These are phyloP conservation scores for Arachnopeziza araneosa DNA, from an alignment of 2,329 filamentous ascomycete species.

Conservation along the genomic window DNA sequence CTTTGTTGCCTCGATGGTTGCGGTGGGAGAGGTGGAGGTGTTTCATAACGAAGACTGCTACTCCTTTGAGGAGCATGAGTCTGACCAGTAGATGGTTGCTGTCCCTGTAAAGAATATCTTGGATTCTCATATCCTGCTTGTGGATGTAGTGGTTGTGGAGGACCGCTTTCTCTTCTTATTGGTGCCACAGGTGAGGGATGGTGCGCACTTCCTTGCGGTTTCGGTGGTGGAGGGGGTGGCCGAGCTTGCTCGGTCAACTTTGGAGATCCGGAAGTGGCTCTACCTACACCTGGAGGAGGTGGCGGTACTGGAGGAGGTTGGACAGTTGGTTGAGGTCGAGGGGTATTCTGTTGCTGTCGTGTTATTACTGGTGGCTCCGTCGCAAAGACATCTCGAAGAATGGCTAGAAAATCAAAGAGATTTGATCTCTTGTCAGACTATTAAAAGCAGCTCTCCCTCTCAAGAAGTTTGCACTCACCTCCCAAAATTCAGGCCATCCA, in stretches of 20 bases:
- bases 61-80: constrained; percentile 28
- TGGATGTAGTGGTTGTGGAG: constrained; percentile 30
- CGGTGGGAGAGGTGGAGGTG: constrained; percentile 25
- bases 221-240: constrained; percentile 32
- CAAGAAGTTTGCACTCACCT: constrained; percentile 54
- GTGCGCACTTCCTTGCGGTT: constrained; percentile 19
- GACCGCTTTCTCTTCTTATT: constrained; percentile 23
- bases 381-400: constrained; percentile 81
- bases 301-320: constrained; percentile 66
- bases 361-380: constrained; percentile 91
- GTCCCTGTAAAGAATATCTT: constrained; percentile 20
- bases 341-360: constrained; percentile 49
- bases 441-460: not conserved
- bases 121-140: constrained; percentile 14
- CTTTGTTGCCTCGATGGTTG: constrained; percentile 24
- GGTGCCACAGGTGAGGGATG: constrained; percentile 12
- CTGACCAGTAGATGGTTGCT: constrained; percentile 12
- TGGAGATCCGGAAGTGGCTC: constrained; percentile 36
- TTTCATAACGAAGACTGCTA: constrained; percentile 29
- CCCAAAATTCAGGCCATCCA: constrained; percentile 83
- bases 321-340: constrained; percentile 31
- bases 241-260: constrained; percentile 21
- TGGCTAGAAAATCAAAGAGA: constrained; percentile 73
- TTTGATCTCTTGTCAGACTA: constrained; percentile 62
- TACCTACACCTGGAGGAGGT: constrained; percentile 59